phyloP scores from a whole-genome alignment of 768 basidiomycete genomes.

The Podaxis sp. region DNA sequence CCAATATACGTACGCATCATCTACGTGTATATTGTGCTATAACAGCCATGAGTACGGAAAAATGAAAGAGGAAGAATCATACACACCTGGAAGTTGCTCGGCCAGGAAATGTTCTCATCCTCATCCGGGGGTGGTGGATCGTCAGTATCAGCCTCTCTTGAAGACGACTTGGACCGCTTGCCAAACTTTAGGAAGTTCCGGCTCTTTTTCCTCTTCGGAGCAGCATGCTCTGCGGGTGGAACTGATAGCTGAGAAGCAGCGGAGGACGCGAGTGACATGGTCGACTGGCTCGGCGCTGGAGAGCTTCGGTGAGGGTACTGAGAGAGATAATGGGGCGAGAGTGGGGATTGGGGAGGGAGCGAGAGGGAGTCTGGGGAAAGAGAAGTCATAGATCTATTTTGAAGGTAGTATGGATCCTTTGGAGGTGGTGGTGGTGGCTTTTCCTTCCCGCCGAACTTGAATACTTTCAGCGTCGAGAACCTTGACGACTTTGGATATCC shows the following conservation, averaged over 20 bases:
- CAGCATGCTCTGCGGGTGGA: conserved; percentile 18
- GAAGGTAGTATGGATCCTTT: conserved; percentile 57
- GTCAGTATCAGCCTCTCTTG: conserved; percentile 17
- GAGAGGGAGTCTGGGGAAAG: conserved; percentile 44
- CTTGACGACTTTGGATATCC: conserved; percentile 24
- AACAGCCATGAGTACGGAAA: conserved; percentile 3
- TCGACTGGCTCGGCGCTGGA: conserved; percentile 32
- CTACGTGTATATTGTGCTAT: conserved; percentile 78
- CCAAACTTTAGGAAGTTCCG: conserved; percentile 44
- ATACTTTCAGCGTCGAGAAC: conserved; percentile 34
- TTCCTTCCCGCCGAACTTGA: conserved; percentile 30
- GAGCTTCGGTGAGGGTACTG: conserved; percentile 34
- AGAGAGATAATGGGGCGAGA: conserved; percentile 35
- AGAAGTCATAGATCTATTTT: conserved; percentile 46
- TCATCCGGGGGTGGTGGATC: conserved; percentile 30
- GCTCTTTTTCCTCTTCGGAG: conserved; percentile 34
- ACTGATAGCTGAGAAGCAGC: conserved; percentile 29
- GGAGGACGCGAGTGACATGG: conserved; percentile 37
- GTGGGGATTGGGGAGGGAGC: conserved; percentile 39
- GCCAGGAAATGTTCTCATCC: conserved; percentile 64
- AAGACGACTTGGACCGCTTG: conserved; percentile 31
- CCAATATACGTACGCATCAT: conserved; percentile 56
- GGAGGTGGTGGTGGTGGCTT: conserved; percentile 62
- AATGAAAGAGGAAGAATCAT: background rate
- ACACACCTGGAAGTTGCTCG: conserved; percentile 77